phyloP scores from a whole-genome alignment of 305 asterid species.

The Fraxinus paxiana region DNA sequence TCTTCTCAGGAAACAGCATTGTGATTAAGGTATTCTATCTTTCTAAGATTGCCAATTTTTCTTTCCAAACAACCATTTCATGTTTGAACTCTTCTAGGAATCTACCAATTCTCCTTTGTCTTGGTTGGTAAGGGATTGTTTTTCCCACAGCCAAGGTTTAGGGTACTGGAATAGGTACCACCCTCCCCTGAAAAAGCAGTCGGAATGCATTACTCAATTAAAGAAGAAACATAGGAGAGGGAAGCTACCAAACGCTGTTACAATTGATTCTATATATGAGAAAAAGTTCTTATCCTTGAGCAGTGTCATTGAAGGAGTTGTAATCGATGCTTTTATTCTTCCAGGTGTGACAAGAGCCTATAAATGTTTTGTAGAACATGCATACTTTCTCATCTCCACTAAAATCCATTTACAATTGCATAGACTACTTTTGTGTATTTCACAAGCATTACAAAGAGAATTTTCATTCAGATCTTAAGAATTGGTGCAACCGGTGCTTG shows the following conservation, averaged over 20 bases:
- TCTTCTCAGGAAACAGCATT: constrained; percentile 92
- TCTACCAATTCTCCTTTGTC: background rate
- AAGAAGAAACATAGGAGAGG: constrained; percentile 65
- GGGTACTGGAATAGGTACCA: background rate
- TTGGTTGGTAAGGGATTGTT: background rate
- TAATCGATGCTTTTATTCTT: too few relatives aligned
- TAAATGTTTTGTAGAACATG: background rate
- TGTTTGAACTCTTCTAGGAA: background rate
- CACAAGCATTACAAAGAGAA: background rate
- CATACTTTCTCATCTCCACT: background rate
- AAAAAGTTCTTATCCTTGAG: constrained; percentile 68
- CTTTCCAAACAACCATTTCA: background rate
- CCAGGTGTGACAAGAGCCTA: constrained; percentile 24
- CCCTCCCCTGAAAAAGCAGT: constrained; percentile 37
- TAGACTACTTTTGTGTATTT: background rate
- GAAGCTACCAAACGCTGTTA: constrained; percentile 61
- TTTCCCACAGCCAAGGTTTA: background rate
- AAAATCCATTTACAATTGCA: background rate
- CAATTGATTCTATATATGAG: constrained; percentile 82
- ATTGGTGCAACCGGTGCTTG: background rate
- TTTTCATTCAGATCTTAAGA: background rate
- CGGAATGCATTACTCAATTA: constrained; percentile 53
- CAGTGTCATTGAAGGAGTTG: constrained; percentile 52
- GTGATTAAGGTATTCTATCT: constrained; percentile 67
- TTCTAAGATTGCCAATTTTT: constrained; percentile 2